Conservation (phyloP, 1,284 basidiomycete species). For the Leccinum huronense region DNA sequence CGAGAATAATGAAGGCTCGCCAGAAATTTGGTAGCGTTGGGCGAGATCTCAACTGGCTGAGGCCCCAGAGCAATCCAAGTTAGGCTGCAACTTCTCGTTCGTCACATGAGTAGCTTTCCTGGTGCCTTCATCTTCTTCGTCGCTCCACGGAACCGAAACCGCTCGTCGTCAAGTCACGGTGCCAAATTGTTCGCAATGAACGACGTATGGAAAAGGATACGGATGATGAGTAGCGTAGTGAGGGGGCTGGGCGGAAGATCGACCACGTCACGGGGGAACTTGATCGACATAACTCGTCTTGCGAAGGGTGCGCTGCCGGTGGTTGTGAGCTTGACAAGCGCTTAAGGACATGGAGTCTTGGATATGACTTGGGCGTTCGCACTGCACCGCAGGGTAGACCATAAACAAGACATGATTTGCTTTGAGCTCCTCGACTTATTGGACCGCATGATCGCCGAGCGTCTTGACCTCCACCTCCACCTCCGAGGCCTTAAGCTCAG, state of each 20-base stretch:
- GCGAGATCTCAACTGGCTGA: constrained; percentile 40
- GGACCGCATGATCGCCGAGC: constrained; percentile 51
- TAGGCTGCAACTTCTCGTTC: not conserved
- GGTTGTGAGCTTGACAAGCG: constrained; percentile 62
- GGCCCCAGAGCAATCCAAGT: constrained; percentile 31
- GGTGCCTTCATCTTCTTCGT: constrained; percentile 63
- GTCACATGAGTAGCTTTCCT: constrained; percentile 18
- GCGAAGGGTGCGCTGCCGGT: constrained; percentile 55
- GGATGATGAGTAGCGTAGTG: constrained; percentile 71
- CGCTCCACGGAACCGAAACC: constrained; percentile 78
- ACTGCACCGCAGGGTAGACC: constrained; percentile 59
- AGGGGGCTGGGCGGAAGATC: constrained; percentile 73
- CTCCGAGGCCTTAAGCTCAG: too few relatives aligned
- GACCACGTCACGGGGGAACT: constrained; percentile 51
- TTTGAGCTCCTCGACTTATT: constrained; percentile 51
- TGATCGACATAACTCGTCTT: constrained; percentile 62
- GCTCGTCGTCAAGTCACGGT: constrained; percentile 70
- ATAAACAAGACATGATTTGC: constrained; percentile 53
- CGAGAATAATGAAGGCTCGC: constrained; percentile 47
- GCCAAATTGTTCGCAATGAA: constrained; percentile 70
- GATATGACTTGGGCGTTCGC: constrained; percentile 45
- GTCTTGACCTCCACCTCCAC: too few relatives aligned
- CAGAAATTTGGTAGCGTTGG: constrained; percentile 46
- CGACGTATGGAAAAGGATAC: constrained; percentile 70
- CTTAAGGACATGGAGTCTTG: constrained; percentile 68